Percentiles rank a stretch among this genome's conserved stretches.
Evolutionary conservation across 2,329 filamentous ascomycete species (phyloP).

Genomic region (Cladophialophora psammophila): DNA sequence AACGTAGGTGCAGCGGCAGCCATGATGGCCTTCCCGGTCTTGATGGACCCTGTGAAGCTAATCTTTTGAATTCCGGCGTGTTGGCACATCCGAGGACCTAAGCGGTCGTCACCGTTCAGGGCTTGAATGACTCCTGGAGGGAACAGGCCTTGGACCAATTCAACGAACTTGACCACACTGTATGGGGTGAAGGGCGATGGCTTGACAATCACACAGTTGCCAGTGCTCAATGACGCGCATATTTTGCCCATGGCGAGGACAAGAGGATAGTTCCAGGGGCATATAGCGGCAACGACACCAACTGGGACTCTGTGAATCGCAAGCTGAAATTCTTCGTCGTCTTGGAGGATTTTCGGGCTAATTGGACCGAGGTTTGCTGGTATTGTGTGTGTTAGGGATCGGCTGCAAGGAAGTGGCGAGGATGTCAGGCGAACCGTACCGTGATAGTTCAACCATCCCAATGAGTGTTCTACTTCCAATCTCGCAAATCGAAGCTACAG

Average conservation of each 20-base stretch:
- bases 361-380: no score
- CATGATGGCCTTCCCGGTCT: conserved; percentile 49
- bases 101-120: conserved; percentile 64
- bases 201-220: conserved; percentile 66
- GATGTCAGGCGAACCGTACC: no score
- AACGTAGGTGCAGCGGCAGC: conserved; percentile 50
- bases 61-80: conserved; percentile 54
- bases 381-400: no score
- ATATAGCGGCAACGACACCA: no score
- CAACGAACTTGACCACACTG: conserved; percentile 63
- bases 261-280: background rate
- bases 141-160: conserved; percentile 64
- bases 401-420: no score
- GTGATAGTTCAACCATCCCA: no score
- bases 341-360: no score
- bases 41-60: conserved; percentile 49
- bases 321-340: no score
- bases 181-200: conserved; percentile 48
- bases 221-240: conserved; percentile 67
- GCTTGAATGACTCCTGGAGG: conserved; percentile 68
- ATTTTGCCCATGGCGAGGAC: conserved; percentile 60
- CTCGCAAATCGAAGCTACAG: no score
- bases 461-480: no score
- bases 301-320: no score
- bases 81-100: conserved; percentile 63